Base-by-base conservation (phyloP, 2,329 filamentous ascomycete genomes). In the Sclerotinia glacialis region DNA sequence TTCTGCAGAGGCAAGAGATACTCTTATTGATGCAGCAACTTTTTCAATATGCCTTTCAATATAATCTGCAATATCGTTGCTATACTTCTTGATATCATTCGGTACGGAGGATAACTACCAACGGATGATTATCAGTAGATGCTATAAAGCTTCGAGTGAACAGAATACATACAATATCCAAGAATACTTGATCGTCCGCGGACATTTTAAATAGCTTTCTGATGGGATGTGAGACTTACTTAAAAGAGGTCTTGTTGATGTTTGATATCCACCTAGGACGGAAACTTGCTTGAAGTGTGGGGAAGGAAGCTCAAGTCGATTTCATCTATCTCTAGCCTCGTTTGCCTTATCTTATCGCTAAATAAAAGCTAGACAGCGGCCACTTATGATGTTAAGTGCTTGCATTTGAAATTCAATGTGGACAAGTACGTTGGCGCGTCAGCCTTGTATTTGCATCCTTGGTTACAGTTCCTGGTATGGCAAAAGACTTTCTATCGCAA, bases 1-100 rank as follows among this genome's bases (percentile, higher is more conserved):
- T 76, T 83, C 79, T 64, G 87, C 84, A 47, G 87, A 82, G 47
- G 89, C 84, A 55, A 92, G 81, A 5, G 84, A 83, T 69, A 92
- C 88, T 76, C 91, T 87, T 56, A 97, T 82, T 47, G 84, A 82
- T 46, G 83, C 81, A 64, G 93, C 91, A 54, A 92, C 87, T 68
- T 84, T 83, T 74, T 97, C 92, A 78, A 97, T 89, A 75, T 93
- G 87, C 67, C 85, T 83, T 78, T 97, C 92, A 76, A 96, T 86
- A 71, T 89, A 89, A 70, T 92, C 89, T 76, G 92, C 92, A 69
- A 94, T 84, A 64, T 91, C 84, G 72, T 83, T 82, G 21, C 89
- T 88, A 78, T 92, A 93, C 70, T 82, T 83, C 69, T 85, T 85
- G 76, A 94, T 82, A 74, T 93, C 87, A 78, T 85, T 81, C 14